These are phyloP conservation scores for Hymenoscyphus albidus DNA, from an alignment of 2,329 filamentous ascomycete species.

Conservation along the genomic window DNA sequence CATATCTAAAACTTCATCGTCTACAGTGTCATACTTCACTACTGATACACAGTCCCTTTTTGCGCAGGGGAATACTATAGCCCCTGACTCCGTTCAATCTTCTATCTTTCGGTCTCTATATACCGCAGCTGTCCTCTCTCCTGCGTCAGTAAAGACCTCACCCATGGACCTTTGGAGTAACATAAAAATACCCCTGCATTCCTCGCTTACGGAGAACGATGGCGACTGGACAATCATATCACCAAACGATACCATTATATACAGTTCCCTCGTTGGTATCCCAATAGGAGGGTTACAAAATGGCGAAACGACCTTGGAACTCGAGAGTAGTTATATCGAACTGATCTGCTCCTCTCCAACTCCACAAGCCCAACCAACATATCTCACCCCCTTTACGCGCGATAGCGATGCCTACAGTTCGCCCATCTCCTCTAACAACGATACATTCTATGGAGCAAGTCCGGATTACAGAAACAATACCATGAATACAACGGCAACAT, in stretches of 20 bases:
- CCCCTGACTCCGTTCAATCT: background rate
- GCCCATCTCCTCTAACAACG: constrained; percentile 6
- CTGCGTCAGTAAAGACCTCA: constrained; percentile 6
- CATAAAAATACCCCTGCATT: constrained; percentile 16
- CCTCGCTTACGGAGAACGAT: constrained; percentile 5
- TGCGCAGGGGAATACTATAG: background rate
- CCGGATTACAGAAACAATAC: background rate
- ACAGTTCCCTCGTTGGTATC: constrained; percentile 14
- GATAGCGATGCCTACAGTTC: constrained; percentile 3
- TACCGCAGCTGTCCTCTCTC: constrained; percentile 8
- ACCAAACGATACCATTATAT: constrained; percentile 5
- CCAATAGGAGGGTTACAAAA: constrained; percentile 9
- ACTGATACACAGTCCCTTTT: constrained; percentile 14
- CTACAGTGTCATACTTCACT: constrained; percentile 10
- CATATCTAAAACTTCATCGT: background rate
- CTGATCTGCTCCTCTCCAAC: constrained; percentile 6
- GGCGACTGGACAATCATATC: constrained; percentile 7
- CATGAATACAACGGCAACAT: constrained; percentile 9
- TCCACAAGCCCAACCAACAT: background rate
- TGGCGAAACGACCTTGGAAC: constrained; percentile 3
- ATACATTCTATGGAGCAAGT: constrained; percentile 9
- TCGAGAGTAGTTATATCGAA: constrained; percentile 16
- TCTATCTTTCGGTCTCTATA: constrained; percentile 11
- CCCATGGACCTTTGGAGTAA: constrained; percentile 14
- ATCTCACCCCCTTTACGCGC: background rate